phyloP scores from a whole-genome alignment of 345 rosid species.

The Citrus maxima region DNA sequence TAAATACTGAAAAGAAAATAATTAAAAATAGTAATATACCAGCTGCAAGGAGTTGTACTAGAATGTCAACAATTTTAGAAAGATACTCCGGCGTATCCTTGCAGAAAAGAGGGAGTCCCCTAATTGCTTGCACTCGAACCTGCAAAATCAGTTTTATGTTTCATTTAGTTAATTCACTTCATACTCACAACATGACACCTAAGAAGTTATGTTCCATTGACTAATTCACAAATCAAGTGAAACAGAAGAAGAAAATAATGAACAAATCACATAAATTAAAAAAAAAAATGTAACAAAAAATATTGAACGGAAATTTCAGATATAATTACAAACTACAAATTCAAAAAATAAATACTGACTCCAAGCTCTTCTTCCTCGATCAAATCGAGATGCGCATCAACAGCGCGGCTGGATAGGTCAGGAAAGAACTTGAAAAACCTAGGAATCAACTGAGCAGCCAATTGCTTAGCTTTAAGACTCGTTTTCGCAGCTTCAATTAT shows the following conservation, averaged over 20 bases:
- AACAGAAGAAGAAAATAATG: not conserved
- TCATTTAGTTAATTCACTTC: constrained; percentile 1
- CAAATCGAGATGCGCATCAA: constrained; percentile 79
- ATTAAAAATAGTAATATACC: constrained; percentile 40
- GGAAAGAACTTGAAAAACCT: constrained; percentile 98
- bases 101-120: constrained; percentile 94
- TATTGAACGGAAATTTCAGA: not conserved
- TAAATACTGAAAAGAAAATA: not conserved
- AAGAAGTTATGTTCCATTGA: not conserved
- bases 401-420: constrained; percentile 57
- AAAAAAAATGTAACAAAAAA: not conserved
- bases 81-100: constrained; percentile 78
- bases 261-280: not conserved
- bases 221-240: not conserved
- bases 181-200: not conserved
- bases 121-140: constrained; percentile 99
- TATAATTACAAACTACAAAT: not conserved
- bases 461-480: constrained; percentile 82
- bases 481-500: constrained; percentile 73
- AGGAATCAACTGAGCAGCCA: constrained; percentile 97
- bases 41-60: constrained; percentile 69
- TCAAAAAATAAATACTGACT: constrained; percentile 36
- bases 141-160: constrained; percentile 18
- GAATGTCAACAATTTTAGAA: constrained; percentile 83
- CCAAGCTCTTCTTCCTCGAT: constrained; percentile 92